Base-by-base conservation (phyloP, 2,329 filamentous ascomycete genomes). In the Penicillium sp. region DNA sequence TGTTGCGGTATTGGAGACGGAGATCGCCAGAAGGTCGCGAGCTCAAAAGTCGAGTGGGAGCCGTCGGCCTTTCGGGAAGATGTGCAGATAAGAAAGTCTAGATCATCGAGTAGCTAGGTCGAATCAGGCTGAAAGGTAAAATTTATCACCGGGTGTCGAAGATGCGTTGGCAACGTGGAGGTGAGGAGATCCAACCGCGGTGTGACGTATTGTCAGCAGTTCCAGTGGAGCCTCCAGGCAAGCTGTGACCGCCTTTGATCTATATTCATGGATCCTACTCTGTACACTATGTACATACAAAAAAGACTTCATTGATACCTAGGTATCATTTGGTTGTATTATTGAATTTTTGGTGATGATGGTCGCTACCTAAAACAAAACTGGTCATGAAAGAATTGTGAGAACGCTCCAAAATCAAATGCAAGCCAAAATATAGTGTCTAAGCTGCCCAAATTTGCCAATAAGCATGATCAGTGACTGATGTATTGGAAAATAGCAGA, bases 401-500 rank as follows among this genome's bases (percentile, higher is more conserved):
- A 27, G 4, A 27, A 45, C 22, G 42, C 48, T 50, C 22, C 11
- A 32, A 46, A 46, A 36, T 10, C 27, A 54, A 14, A 49, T 14
- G 13, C 3, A 10, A 10, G 32, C 11, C 18, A 39, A 29, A 45
- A 7, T 31, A 13, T 27, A 36, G 11, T n/a, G 27, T 11, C 18
- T 0, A 41, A 36, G 21, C 18, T n/a, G 5, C 39, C n/a, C 38
- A 48, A 32, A 13, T 43, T 38, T 39, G 39, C 31, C 41, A 38
- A 27, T 46, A 29, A 42, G 27, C 4, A 29, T 10, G 43, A 58
- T 74, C 58, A 89, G 77, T 97, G 94, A 62, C 92, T 97, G 67
- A 99, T 97, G 75, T 97, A 99, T 80, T 99, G 94, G 72, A 99
- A 99, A 32, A 97, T 92, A 10, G 93, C 91, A 60, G 91, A 97